Conservation (phyloP, 768 basidiomycete species). For the Lactarius akahatsu region DNA sequence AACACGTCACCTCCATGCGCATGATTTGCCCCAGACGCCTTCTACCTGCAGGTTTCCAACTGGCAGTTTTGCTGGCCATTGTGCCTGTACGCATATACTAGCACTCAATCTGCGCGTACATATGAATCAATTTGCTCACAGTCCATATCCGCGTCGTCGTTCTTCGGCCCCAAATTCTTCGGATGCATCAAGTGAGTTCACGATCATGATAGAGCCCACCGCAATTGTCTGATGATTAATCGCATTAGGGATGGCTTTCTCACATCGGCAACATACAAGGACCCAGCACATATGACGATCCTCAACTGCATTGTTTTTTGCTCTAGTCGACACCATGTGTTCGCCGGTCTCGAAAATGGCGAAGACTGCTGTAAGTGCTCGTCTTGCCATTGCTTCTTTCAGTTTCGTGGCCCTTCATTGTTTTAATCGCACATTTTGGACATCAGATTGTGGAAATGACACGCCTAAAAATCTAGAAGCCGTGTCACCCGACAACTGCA, state of each 20-base stretch:
- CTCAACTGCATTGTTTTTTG: conserved; percentile 50
- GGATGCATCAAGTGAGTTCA: no score
- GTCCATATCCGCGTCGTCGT: no score
- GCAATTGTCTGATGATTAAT: no score
- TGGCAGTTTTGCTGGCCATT: no score
- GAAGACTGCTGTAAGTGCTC: conserved; percentile 57
- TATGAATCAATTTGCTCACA: no score
- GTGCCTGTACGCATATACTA: no score
- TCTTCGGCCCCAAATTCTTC: no score
- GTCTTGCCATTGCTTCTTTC: neutral
- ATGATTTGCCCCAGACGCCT: conserved; percentile 13
- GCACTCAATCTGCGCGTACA: no score
- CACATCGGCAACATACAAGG: conserved; percentile 44
- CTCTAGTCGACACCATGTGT: conserved; percentile 48
- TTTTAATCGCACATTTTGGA: conserved; percentile 7
- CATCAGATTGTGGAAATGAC: conserved; percentile 60
- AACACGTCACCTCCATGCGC: conserved; percentile 12
- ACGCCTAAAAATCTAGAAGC: conserved; percentile 46
- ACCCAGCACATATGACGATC: conserved; percentile 58
- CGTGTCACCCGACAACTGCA: conserved; percentile 51
- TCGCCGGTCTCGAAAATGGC: conserved; percentile 69
- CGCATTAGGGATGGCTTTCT: conserved; percentile 58
- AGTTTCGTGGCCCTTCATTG: neutral
- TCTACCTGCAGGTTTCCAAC: conserved; percentile 4
- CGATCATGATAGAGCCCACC: no score